A percentile compares a stretch with the other conserved stretches of the same genome.
Evolutionary conservation across 2,329 filamentous ascomycete genomes (phyloP).

Genomic region (Aspergillus calidoustus): DNA sequence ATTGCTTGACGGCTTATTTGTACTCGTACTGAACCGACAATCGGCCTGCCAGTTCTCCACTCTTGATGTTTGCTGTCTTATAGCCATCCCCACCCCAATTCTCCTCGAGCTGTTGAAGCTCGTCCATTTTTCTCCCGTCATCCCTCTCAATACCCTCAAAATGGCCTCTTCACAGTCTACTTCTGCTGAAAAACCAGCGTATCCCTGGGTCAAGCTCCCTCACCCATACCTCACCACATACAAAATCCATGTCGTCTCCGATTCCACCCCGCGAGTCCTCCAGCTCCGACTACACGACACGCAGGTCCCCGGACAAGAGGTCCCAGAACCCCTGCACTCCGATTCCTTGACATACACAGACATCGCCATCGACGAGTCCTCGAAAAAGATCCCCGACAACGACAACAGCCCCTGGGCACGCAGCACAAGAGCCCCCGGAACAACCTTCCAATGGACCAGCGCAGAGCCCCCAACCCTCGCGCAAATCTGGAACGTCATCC

Average conservation of each 20-base stretch:
- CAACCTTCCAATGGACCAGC: conserved; percentile 39
- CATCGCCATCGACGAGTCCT: conserved; percentile 30
- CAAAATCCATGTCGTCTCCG: conserved; percentile 37
- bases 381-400: conserved; percentile 33
- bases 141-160: neutral
- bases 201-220: conserved; percentile 50
- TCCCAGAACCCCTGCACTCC: conserved; percentile 46
- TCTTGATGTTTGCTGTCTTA: neutral
- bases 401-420: conserved; percentile 49
- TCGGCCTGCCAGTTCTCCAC: conserved; percentile 11
- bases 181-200: conserved; percentile 17
- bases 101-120: neutral
- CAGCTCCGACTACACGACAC: conserved; percentile 43
- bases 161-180: conserved; percentile 6
- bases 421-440: conserved; percentile 35
- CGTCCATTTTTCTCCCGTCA: neutral
- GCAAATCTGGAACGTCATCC: conserved; percentile 47
- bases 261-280: conserved; percentile 33
- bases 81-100: conserved; percentile 6
- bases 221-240: conserved; percentile 54
- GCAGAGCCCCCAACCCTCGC: conserved; percentile 35
- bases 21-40: neutral
- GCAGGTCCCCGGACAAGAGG: conserved; percentile 31
- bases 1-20: neutral
- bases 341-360: conserved; percentile 45